Evolutionary conservation across 805 yeast species (phyloP).

Genomic region (Pichia membranifaciens): DNA sequence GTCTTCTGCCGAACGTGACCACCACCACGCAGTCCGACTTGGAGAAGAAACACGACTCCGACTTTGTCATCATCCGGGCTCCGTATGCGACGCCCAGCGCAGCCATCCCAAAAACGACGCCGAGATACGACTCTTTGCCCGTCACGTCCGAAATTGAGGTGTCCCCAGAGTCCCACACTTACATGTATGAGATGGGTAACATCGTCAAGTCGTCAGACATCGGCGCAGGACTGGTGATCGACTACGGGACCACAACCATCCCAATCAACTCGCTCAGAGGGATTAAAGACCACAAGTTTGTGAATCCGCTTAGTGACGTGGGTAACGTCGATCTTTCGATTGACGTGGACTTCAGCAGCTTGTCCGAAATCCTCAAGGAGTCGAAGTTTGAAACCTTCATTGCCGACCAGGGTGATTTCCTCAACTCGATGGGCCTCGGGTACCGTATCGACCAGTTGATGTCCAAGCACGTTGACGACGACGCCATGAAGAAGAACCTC

Average conservation of each 20-base stretch:
- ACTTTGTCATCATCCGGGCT: constrained; percentile 52
- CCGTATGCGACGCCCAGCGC: constrained; percentile 61
- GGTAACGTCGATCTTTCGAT: constrained; percentile 79
- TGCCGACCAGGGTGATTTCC: constrained; percentile 70
- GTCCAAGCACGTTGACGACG: constrained; percentile 35
- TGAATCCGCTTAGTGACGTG: constrained; percentile 67
- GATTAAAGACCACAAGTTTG: constrained; percentile 64
- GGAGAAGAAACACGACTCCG: constrained; percentile 14
- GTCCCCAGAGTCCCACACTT: constrained; percentile 65
- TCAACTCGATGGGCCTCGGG: constrained; percentile 69
- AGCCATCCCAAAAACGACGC: constrained; percentile 43
- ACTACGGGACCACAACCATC: constrained; percentile 63
- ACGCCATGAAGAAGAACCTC: constrained; percentile 44
- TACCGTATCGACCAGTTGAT: constrained; percentile 56
- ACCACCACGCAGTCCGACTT: constrained; percentile 11
- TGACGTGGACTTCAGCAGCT: constrained; percentile 73
- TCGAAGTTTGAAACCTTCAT: constrained; percentile 21
- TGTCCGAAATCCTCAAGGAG: constrained; percentile 34
- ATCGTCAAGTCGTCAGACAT: constrained; percentile 27
- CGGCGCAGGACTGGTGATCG: constrained; percentile 71
- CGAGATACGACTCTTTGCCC: constrained; percentile 49
- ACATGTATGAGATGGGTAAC: constrained; percentile 47
- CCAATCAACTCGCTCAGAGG: constrained; percentile 76
- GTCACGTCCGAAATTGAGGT: constrained; percentile 60
- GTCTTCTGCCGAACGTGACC: constrained; percentile 19